These are phyloP conservation scores for Solanum stenotomum DNA, from an alignment of 257 asterid genomes.

Conservation along the genomic window DNA sequence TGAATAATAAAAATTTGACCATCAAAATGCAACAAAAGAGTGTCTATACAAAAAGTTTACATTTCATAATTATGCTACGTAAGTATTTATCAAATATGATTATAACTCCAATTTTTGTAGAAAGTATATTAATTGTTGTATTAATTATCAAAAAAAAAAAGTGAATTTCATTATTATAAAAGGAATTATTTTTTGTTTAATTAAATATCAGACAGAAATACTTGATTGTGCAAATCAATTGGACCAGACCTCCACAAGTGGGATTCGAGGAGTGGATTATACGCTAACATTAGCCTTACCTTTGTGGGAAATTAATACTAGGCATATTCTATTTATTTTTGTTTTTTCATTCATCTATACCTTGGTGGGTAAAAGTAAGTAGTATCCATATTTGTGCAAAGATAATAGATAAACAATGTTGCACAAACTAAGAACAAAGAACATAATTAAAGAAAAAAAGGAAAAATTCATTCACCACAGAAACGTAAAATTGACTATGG, in stretches of 20 bases:
- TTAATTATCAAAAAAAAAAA: too few relatives aligned
- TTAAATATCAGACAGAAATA: too few relatives aligned
- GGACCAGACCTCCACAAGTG: too few relatives aligned
- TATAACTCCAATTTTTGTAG: background rate
- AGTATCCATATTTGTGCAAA: background rate
- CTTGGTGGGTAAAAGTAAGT: background rate
- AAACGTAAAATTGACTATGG: background rate
- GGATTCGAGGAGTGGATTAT: background rate
- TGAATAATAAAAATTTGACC: background rate
- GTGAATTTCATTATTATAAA: background rate
- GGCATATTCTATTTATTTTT: background rate
- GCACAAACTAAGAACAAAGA: background rate
- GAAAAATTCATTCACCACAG: background rate
- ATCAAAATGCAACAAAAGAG: background rate
- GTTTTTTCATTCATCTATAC: background rate
- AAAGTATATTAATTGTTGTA: background rate
- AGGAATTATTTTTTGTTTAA: background rate
- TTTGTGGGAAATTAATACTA: background rate
- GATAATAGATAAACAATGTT: background rate
- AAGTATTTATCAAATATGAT: background rate
- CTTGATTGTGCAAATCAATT: background rate
- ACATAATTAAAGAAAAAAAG: background rate
- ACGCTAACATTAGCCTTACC: background rate
- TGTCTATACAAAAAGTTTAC: background rate
- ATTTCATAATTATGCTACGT: too few relatives aligned